Evolutionary conservation across 306 rosid species (phyloP), one percentile per base, ranked within the genome.

Genomic region (Cicer arietinum): DNA sequence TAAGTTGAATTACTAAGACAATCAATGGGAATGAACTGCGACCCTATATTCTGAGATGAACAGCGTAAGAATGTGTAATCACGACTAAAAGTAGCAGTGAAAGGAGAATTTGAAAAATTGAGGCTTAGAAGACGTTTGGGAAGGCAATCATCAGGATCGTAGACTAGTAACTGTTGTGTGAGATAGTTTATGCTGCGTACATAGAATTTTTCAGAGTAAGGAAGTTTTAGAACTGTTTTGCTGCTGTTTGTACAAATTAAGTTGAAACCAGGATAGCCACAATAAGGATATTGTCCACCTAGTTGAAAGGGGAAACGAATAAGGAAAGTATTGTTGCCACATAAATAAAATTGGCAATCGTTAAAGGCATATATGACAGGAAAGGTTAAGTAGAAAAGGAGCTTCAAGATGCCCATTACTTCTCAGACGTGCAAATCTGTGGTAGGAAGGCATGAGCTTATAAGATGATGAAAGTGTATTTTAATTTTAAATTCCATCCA

Each of bases 251-350:
- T 78, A 81, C 97, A 90, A 39, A 43, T 37, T 22, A 93, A 77
- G 65, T 78, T 69, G 86, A 93, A 93, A 70, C 93, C 97, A 1
- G 92, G 93, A 73, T 86, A 93, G 47, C 93, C 90, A 62, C 95
- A 90, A 76, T 63, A 73, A 37, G 77, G 72, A 14, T 66, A 76
- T 74, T 74, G 85, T 10, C 51, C 63, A 35, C 44, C 51, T 37
- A 86, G 59, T 64, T 63, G 82, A 76, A 93, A 93, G n/a, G 98
- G 98, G 80, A 89, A 93, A 47, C 89, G 89, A 70, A 90, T 64
- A 4, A 72, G 61, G 16, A 81, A 14, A 47, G 61, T 48, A 44
- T 14, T 0, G 78, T 67, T 53, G 18, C 86, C 69, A 16, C 98
- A 89, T 35, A 14, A 17, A 59, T 85, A 71, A 25, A 68, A 11